Evolutionary conservation across 2,329 filamentous ascomycete species (phyloP).

Genomic region (Xylaria sp.): DNA sequence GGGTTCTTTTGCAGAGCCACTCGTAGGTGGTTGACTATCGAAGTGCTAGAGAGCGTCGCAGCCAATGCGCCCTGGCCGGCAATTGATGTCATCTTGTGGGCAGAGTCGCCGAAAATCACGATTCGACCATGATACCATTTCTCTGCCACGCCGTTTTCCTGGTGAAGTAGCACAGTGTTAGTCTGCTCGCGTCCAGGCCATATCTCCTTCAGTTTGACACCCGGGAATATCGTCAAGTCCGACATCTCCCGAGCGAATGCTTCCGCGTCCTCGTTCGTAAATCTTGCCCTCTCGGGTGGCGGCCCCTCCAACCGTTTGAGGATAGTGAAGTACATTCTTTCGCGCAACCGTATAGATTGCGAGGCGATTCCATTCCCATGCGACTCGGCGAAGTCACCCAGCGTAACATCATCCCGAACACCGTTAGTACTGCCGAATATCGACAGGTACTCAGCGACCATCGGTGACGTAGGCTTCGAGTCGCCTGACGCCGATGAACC

Average conservation of each 20-base stretch:
- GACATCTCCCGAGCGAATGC: slow-evolving; percentile 19
- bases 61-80: slow-evolving; percentile 27
- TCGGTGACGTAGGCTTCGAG: slow-evolving; percentile 5
- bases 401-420: background rate
- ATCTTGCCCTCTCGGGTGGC: slow-evolving; percentile 11
- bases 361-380: slow-evolving; percentile 24
- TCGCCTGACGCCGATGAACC: background rate
- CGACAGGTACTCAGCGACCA: slow-evolving; percentile 17
- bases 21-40: slow-evolving; percentile 28
- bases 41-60: slow-evolving; percentile 21
- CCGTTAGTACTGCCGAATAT: slow-evolving; percentile 19
- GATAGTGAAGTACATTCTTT: slow-evolving; percentile 22
- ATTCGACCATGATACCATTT: slow-evolving; percentile 40
- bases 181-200: slow-evolving; percentile 23
- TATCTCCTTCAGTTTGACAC: slow-evolving; percentile 29
- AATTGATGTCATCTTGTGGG: slow-evolving; percentile 38
- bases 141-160: slow-evolving; percentile 31
- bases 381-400: slow-evolving; percentile 23
- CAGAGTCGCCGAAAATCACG: slow-evolving; percentile 46
- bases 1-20: slow-evolving; percentile 10
- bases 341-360: slow-evolving; percentile 14
- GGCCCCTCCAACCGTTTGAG: slow-evolving; percentile 16
- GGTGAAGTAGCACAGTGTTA: slow-evolving; percentile 13
- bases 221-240: slow-evolving; percentile 26
- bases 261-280: slow-evolving; percentile 23